Percentiles rank a stretch among this genome's conserved stretches.
Conservation (phyloP, 176 grass and related monocot genomes). For the Hsuehochloa calcarea region DNA sequence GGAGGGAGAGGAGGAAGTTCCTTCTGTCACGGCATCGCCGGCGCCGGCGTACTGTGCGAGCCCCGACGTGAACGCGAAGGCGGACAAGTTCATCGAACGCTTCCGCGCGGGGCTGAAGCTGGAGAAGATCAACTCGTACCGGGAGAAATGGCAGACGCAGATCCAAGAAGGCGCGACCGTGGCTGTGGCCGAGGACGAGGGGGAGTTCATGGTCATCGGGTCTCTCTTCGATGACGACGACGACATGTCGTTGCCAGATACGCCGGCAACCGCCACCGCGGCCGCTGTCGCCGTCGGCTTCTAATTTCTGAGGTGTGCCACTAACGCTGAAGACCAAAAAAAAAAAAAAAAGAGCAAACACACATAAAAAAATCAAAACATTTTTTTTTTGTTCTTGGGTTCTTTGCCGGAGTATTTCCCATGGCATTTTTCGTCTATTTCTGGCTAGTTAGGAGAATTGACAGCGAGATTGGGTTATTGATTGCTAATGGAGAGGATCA, state of each 20-base stretch:
- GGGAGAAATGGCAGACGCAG: constrained; percentile 55
- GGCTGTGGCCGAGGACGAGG: constrained; percentile 27
- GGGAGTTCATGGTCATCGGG: constrained; percentile 57
- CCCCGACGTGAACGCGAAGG: constrained; percentile 93
- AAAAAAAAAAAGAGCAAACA: background rate
- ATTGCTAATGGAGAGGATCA: constrained; percentile 30
- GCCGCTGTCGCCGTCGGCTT: constrained; percentile 30
- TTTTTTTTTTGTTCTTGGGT: constrained; percentile 2
- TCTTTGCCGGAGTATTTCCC: background rate
- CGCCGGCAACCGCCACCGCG: constrained; percentile 22
- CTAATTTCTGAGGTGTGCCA: constrained; percentile 21
- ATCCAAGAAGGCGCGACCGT: constrained; percentile 25
- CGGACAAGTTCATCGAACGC: constrained; percentile 70
- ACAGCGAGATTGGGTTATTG: constrained; percentile 25
- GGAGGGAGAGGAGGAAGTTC: constrained; percentile 21
- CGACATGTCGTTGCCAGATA: constrained; percentile 45
- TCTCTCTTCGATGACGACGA: constrained; percentile 55
- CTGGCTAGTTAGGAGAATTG: constrained; percentile 29
- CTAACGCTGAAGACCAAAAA: background rate
- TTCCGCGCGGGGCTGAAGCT: constrained; percentile 76
- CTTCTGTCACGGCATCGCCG: constrained; percentile 31
- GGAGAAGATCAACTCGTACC: constrained; percentile 86
- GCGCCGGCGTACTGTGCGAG: constrained; percentile 67
- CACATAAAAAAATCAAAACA: background rate
- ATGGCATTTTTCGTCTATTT: background rate